These are phyloP conservation scores for Hyaloscypha finlandica DNA, from an alignment of 495 filamentous ascomycete species.

Conservation along the genomic window DNA sequence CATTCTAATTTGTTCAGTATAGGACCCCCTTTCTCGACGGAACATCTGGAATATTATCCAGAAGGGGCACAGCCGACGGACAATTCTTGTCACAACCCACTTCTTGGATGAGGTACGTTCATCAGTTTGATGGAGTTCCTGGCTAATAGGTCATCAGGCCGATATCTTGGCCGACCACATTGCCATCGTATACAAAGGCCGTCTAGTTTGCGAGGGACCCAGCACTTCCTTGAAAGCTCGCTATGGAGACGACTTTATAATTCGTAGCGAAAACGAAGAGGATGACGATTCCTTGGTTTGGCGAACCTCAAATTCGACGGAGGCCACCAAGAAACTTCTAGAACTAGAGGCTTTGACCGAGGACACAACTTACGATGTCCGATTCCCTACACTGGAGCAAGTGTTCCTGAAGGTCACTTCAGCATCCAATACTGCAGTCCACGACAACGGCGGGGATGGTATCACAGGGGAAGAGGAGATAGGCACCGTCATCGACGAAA, in stretches of 20 bases:
- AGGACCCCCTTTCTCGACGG: conserved; percentile 45
- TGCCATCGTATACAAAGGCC: conserved; percentile 40
- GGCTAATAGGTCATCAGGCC: conserved; percentile 23
- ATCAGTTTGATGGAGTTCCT: not conserved
- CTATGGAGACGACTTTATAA: conserved; percentile 26
- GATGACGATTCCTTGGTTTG: conserved; percentile 22
- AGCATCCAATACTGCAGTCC: conserved; percentile 23
- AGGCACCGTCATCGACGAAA: conserved; percentile 22
- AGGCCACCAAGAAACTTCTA: conserved; percentile 30
- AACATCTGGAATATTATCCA: conserved; percentile 55
- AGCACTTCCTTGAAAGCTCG: conserved; percentile 35
- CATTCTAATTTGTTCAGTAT: not conserved
- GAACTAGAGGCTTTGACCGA: conserved; percentile 28
- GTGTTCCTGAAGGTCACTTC: conserved; percentile 31
- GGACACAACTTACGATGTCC: conserved; percentile 23
- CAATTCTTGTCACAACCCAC: conserved; percentile 42
- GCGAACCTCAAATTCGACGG: conserved; percentile 25
- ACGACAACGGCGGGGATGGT: conserved; percentile 27
- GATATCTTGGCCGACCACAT: conserved; percentile 40
- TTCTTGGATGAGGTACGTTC: conserved; percentile 37
- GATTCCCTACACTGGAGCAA: conserved; percentile 30
- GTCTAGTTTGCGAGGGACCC: conserved; percentile 36
- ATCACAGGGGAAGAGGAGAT: conserved; percentile 28
- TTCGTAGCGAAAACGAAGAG: conserved; percentile 19
- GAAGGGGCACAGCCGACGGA: conserved; percentile 38